These are phyloP conservation scores for Leucoagaricus sp. DNA, from an alignment of 1,284 basidiomycete genomes.

Conservation along the genomic window DNA sequence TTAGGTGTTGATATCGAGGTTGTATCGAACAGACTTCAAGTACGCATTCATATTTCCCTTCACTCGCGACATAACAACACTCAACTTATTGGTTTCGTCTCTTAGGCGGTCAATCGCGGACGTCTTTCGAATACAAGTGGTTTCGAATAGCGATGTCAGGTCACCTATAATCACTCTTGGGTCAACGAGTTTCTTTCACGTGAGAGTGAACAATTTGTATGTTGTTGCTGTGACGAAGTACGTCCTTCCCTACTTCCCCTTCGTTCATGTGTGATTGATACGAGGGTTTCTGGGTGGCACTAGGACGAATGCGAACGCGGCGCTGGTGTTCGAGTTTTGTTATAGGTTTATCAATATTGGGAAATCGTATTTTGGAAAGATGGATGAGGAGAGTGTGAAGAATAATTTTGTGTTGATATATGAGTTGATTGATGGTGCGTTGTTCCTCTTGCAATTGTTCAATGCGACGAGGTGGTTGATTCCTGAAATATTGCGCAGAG, in stretches of 20 bases:
- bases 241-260: background rate
- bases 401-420: constrained; percentile 99
- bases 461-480: background rate
- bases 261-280: background rate
- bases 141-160: constrained; percentile 94
- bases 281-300: background rate
- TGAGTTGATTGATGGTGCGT: constrained; percentile 87
- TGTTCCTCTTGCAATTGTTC: background rate
- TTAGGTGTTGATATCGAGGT: constrained; percentile 90
- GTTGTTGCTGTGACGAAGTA: constrained; percentile 90
- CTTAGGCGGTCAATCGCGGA: constrained; percentile 95
- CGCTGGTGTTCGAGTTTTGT: constrained; percentile 96
- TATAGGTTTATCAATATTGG: constrained; percentile 95
- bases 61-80: background rate
- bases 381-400: constrained; percentile 98
- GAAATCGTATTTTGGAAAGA: constrained; percentile 95
- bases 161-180: constrained; percentile 98
- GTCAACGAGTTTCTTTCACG: constrained; percentile 97
- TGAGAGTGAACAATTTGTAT: constrained; percentile 93
- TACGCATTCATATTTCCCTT: constrained; percentile 38
- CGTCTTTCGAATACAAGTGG: constrained; percentile 97
- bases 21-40: constrained; percentile 95
- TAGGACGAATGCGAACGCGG: constrained; percentile 95
- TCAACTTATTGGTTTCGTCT: constrained; percentile 5
- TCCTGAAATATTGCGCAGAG: too few species aligned